Evolutionary conservation across 495 filamentous ascomycete species (phyloP), one percentile per base, ranked within the genome.

Genomic region (Aspergillus biplanus): DNA sequence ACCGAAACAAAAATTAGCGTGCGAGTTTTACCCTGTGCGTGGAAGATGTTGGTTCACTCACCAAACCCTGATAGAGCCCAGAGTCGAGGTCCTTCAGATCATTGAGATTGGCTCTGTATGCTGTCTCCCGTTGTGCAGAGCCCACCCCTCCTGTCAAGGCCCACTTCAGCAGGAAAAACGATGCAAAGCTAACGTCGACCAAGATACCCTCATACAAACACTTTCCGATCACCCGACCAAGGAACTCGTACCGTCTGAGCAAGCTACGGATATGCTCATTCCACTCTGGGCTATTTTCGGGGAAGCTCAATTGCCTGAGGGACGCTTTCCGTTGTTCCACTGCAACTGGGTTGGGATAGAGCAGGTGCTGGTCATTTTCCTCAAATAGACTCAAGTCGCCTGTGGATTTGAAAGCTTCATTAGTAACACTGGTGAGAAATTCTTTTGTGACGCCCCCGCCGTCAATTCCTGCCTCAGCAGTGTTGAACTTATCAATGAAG

Each of bases 381-480:
- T 89, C 79, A 66, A 99, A 98, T 54, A 92, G 80, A 58, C 80
- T 75, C 27, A 81, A 68, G 2, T 75, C 72, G 18, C 78, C 77
- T 33, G 80, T 77, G 13, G 85, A 82, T 48, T 81, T 83, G 71
- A 99, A 97, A 9, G 93, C 93, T 73, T 97, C 90, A 6, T 84
- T 89, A 3, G 92, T 97, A 15, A 97, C 85, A 65, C 91, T 95
- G 0, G 90, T 97, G 33, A 98, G 80, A 67, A 99, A 99, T 68
- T 99, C 95, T 69, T 99, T 99, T 13, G 94, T 98, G 15, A 99
- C 95, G 49, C 95, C 95, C 33, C 95, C 95, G 0, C 95, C 95
- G 71, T 99, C 95, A 62, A 99, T 97, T 34, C 95, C 95, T 6
- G 95, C 93, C 76, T 99, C 95, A 32, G 85, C 81, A 3, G 88